Conservation (phyloP, 768 basidiomycete genomes). For the Suillus bovinus region DNA sequence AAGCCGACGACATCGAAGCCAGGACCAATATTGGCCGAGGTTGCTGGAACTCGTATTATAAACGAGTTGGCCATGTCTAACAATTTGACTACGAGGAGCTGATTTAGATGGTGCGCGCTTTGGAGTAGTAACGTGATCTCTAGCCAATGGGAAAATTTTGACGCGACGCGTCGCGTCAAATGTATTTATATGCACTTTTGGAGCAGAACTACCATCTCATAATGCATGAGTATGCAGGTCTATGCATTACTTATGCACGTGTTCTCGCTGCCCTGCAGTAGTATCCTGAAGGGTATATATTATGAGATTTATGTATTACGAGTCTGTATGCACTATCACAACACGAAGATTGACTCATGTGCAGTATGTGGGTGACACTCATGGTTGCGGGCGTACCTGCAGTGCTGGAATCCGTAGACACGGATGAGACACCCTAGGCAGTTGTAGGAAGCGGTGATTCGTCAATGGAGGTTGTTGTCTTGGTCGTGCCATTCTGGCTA, state of each 20-base stretch:
- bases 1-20: slow-evolving; percentile 99
- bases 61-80: slow-evolving; percentile 37
- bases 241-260: no score
- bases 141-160: no score
- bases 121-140: no score
- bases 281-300: no score
- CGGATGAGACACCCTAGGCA: neutral
- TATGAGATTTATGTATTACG: no score
- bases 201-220: no score
- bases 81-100: no score
- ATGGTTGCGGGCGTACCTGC: slow-evolving; percentile 1
- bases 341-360: neutral
- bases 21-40: slow-evolving; percentile 97
- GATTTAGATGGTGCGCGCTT: no score
- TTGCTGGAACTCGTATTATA: slow-evolving; percentile 89
- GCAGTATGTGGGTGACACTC: neutral
- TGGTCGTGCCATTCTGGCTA: slow-evolving; percentile 15
- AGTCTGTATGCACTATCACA: neutral
- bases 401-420: neutral
- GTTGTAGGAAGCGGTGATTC: neutral
- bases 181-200: no score
- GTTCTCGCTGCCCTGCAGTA: no score
- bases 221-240: no score
- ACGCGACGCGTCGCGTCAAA: no score
- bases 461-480: slow-evolving; percentile 6